Evolutionary conservation across 768 basidiomycete genomes (phyloP), one percentile per base, ranked within the genome.

Genomic region (Boletellus ananiceps): DNA sequence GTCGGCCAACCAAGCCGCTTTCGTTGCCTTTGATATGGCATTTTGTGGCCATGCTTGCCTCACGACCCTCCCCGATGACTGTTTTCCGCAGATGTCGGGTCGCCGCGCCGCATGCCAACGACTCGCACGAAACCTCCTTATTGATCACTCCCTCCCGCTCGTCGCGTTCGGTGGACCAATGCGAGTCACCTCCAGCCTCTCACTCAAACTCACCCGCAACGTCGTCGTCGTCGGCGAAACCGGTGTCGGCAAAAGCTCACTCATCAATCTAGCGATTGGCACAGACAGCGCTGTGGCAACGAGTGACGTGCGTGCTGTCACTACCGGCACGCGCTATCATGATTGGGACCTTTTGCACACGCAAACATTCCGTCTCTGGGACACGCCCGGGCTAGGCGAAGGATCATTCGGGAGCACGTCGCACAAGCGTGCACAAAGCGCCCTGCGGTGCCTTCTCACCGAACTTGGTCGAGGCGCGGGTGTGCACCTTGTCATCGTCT

Each of bases 221-320:
- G 49, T 75, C 41, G 57, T 76, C 40, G 41, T 75, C 16, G 74
- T 75, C 14, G 74, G 74, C 4, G 70, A 72, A 51, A 67, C 66
- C 0, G 74, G 60, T 18, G 56, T 47, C 5, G 60, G 60, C 21
- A 62, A 62, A 49, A 61, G 61, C 36, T 63, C 60, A 3, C 32
- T 47, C 23, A 44, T 62, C 21, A 62, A 62, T 34, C 37, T 62
- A 1, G 49, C 58, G 11, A 31, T 50, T 8, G 60, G 53, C 15
- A 2, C 34, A 40, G 53, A 61, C 12, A 57, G 56, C 31, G 62
- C 61, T 8, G 3, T 46, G 29, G 42, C 46, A 2, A 13, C 44
- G 5, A 63, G 56, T 38, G 56, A 61, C 25, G 61, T 39, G 21
- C 15, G 45, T 31, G 57, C 60, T 13, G 50, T 52, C 36, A 61